A percentile compares a stretch with the other conserved stretches of the same genome.
These are phyloP conservation scores for Trichoderma asperelloides DNA, from an alignment of 495 filamentous ascomycete species.

Conservation along the genomic window DNA sequence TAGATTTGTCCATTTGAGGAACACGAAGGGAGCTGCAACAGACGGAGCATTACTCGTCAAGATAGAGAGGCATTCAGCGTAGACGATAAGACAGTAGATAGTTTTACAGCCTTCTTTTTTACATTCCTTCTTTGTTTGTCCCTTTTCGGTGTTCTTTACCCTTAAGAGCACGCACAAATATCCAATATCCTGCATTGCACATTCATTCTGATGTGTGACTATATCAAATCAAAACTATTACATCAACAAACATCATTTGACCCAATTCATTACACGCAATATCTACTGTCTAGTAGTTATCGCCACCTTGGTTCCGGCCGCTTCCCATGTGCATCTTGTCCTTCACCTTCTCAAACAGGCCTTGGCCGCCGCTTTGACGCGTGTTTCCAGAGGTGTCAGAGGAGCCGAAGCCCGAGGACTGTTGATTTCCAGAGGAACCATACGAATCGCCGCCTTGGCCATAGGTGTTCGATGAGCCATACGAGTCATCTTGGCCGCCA, in stretches of 20 bases:
- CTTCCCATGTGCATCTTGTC: background rate
- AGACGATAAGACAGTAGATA: slow-evolving; percentile 3
- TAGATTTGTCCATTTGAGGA: slow-evolving; percentile 63
- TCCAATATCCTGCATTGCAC: background rate
- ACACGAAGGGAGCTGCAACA: slow-evolving; percentile 51
- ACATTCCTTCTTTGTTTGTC: background rate
- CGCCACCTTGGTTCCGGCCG: background rate
- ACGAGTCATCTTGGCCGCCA: slow-evolving; percentile 13
- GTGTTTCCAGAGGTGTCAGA: background rate
- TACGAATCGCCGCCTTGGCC: slow-evolving; percentile 15
- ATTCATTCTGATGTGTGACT: background rate
- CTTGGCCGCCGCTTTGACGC: background rate
- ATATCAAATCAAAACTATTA: no score
- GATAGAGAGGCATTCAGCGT: slow-evolving; percentile 48
- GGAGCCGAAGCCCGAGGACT: background rate
- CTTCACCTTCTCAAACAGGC: slow-evolving; percentile 3
- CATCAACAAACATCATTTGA: background rate
- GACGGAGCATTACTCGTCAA: slow-evolving; percentile 61
- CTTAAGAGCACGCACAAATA: background rate
- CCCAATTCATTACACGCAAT: background rate
- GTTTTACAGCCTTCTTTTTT: background rate
- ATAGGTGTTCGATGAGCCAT: slow-evolving; percentile 14
- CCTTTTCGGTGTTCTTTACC: background rate
- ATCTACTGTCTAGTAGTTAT: background rate
- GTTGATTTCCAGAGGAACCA: slow-evolving; percentile 14